A percentile compares a stretch with the other conserved stretches of the same genome.
phyloP scores from a whole-genome alignment of 2,329 filamentous ascomycete species.

The Penicillium expansum region DNA sequence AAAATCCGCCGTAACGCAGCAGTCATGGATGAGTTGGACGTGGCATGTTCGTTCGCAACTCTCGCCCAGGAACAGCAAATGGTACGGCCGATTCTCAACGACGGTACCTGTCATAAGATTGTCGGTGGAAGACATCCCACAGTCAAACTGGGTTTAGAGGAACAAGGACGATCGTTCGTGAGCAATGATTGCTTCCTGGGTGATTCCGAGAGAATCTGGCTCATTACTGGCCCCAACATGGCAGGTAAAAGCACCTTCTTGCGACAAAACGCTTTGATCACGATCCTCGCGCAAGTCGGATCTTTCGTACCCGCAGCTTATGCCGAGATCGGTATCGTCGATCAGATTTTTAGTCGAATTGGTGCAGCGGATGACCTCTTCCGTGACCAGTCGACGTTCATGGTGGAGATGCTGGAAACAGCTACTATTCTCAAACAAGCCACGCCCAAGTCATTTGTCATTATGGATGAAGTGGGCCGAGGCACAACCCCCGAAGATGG shows the following conservation, averaged over 20 bases:
- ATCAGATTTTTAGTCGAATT: constrained; percentile 90
- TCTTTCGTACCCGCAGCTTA: constrained; percentile 88
- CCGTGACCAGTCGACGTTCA: constrained; percentile 93
- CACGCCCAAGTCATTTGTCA: constrained; percentile 80
- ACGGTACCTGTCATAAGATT: constrained; percentile 66
- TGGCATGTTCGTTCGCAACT: constrained; percentile 78
- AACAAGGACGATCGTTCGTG: constrained; percentile 77
- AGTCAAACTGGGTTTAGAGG: constrained; percentile 76
- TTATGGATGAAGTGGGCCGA: constrained; percentile 97
- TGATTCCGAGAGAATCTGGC: constrained; percentile 67
- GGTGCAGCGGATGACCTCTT: constrained; percentile 96
- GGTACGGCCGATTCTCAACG: constrained; percentile 69
- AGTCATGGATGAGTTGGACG: constrained; percentile 91
- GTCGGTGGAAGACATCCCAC: constrained; percentile 87
- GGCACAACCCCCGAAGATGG: constrained; percentile 94
- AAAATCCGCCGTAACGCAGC: constrained; percentile 83
- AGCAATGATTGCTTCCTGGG: constrained; percentile 83
- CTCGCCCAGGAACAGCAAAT: constrained; percentile 73
- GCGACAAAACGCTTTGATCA: constrained; percentile 91
- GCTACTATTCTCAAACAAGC: constrained; percentile 83
- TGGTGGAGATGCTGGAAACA: constrained; percentile 99
- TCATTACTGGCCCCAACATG: constrained; percentile 90
- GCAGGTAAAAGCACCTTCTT: constrained; percentile 95
- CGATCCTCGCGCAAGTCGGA: constrained; percentile 87
- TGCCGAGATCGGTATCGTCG: constrained; percentile 85